Evolutionary conservation across 2,329 filamentous ascomycete species (phyloP), one percentile per base, ranked within the genome.

Genomic region (Zymoseptoria pseudotritici): DNA sequence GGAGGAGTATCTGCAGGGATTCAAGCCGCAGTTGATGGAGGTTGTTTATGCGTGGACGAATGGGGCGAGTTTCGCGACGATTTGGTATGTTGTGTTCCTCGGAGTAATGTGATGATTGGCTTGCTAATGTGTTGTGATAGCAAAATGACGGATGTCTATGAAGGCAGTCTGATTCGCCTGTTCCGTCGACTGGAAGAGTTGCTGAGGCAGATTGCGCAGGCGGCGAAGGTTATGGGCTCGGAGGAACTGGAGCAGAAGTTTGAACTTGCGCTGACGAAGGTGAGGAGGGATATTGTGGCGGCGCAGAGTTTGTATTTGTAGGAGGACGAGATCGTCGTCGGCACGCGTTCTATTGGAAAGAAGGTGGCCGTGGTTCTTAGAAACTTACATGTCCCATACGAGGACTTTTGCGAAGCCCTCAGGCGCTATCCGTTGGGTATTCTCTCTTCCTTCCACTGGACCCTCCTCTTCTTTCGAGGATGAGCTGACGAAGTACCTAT

Each of bases 111-210:
- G n/a, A n/a, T n/a, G n/a, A n/a, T 4, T 5, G 42, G 10, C 13
- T 50, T 22, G 10, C 54, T 50, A 19, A 61, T 53, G 50, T 54
- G 52, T 24, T 54, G 2, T 24, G 54, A 7, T 64, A 96, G 93
- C 78, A 96, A 96, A 90, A 97, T 99, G 92, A 97, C 94, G 26
- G 93, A 97, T 69, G 90, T 93, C 26, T 99, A 97, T 76, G 94
- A 99, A 78, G 94, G 94, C 61, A 97, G 91, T 60, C 80, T 99
- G 62, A 97, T 99, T 69, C 91, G 94, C 54, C 86, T 97, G 49
- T 99, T 99, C 85, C 89, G 94, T 58, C 89, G 94, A 20, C 81
- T 99, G 31, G 94, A 99, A 76, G 94, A 99, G 77, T 81, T 97
- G 60, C 80, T 99, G 42, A 85, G 94, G 66, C 94, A 99, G 76